Base-by-base conservation (phyloP, 2,329 filamentous ascomycete species). In the Fusarium papillatum region DNA sequence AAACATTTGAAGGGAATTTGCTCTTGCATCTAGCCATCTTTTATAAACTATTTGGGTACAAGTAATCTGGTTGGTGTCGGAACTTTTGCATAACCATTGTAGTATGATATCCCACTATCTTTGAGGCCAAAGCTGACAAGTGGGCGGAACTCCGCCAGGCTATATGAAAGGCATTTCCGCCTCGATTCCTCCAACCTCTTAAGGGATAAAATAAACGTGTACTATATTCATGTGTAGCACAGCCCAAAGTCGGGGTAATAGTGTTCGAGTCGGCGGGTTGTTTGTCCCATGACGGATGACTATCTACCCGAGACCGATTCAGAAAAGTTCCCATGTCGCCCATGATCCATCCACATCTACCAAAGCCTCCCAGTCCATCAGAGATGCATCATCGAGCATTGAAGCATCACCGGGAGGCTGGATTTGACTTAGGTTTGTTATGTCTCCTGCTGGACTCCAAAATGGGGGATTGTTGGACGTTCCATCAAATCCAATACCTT, bases 351-450 rank as follows among this genome's bases (percentile, higher is more conserved):
- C 70, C 1, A 72, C 34, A 38, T 76, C 69, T 8, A 78, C 68
- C 70, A 78, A 66, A 19, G 64, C 53, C 2, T 79, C 73, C 76
- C 78, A 79, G 11, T 72, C 76, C 39, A 80, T 75, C 0, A 59
- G 53, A 39, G 46, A 64, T 4, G n/a, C 22, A 1, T 57, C 63
- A 0, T 62, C 59, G 2, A 60, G 29, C 17, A 65, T 46, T 4
- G 41, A 48, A 4, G 7, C 13, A n/a, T 41, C 50, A 4, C 46
- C 46, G 6, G 62, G 43, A 1, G 11, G 36, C 2, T 67, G 29
- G 4, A 14, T 13, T 11, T 74, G 69, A 1, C 13, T 38, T 11
- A 61, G n/a, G 2, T 57, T 29, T 34, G 72, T 43, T 0, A 57
- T 26, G 3, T 60, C 67, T 38, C 38, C 68, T 24, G 55, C 29